These are phyloP conservation scores for Leishmania mexicana DNA, from an alignment of 208 protist genomes.

Conservation along the genomic window DNA sequence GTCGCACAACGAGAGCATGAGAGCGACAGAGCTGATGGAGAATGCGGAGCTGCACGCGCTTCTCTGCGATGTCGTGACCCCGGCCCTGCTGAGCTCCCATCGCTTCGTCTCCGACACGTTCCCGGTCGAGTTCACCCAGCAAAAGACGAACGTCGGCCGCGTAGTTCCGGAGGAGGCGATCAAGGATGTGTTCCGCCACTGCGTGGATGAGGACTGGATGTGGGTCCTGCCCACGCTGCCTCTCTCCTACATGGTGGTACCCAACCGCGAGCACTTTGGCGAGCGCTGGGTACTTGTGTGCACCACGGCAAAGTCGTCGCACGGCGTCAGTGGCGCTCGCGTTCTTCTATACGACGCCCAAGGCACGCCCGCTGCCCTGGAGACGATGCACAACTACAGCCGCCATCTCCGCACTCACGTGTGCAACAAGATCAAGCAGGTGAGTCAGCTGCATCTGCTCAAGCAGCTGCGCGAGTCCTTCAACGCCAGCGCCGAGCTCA, in stretches of 20 bases:
- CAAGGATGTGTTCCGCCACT: conserved; percentile 66
- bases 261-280: conserved; percentile 45
- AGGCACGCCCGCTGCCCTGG: conserved; percentile 4
- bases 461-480: conserved; percentile 87
- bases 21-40: conserved; percentile 7
- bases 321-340: conserved; percentile 31
- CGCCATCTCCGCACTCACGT: conserved; percentile 56
- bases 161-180: conserved; percentile 61
- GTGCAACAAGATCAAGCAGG: conserved; percentile 62
- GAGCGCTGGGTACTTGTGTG: conserved; percentile 71
- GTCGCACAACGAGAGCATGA: conserved; percentile 18
- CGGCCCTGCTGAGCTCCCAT: conserved; percentile 60
- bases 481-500: conserved; percentile 76
- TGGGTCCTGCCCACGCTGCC: conserved; percentile 54
- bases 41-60: conserved; percentile 47
- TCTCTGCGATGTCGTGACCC: conserved; percentile 53
- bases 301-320: conserved; percentile 33
- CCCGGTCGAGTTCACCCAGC: conserved; percentile 74
- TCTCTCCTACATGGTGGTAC: conserved; percentile 58
- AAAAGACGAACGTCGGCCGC: conserved; percentile 50
- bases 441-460: conserved; percentile 84
- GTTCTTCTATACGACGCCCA: conserved; percentile 58
- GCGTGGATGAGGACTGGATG: conserved; percentile 76
- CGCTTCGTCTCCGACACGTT: conserved; percentile 58
- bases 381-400: conserved; percentile 28